Evolutionary conservation across 1,139 yeast species (phyloP), one percentile per base, ranked within the genome.

Genomic region (Kodamaea anthophila): DNA sequence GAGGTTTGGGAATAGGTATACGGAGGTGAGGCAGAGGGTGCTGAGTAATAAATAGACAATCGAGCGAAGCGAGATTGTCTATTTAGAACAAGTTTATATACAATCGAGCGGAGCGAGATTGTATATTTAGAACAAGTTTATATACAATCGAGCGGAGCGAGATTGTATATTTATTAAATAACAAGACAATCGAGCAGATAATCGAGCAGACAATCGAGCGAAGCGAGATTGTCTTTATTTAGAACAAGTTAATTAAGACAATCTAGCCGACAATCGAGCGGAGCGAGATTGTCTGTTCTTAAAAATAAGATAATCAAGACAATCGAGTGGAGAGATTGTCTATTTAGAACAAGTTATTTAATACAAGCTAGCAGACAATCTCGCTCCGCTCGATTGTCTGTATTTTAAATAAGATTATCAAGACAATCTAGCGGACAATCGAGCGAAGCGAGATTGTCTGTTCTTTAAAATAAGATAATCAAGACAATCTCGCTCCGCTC

Each of bases 21-120:
- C 32, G 15, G 35, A 28, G 8, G 35, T 42, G 21, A 38, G 63
- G 31, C 59, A 57, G 36, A 44, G 66, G 32, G 44, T 55, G 9
- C 62, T 65, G 4, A 24, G 21, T 26, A 14, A 13, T 26, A 22
- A 18, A 21, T 21, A 12, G 13, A 10, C 12, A 21, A 16, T 16
- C 18, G 18, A 16, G 9, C 18, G 18, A 9, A 16, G 18, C 9
- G 18, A 16, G 18, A 16, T 16, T 16, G 9, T 6, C 18, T 6
- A 16, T 9, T 6, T 6, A 16, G 9, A 16, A 9, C 18, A 16
- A n/a, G n/a, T n/a, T n/a, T n/a, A n/a, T n/a, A n/a, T n/a, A n/a
- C 9, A 16, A 16, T 16, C 18, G 18, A 16, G 18, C 18, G 18
- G 9, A 16, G 18, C 18, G 18, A 16, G 18, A 16, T 16, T 16